Evolutionary conservation across 768 basidiomycete genomes (phyloP).

Genomic region (Sistotremastrum suecicum): DNA sequence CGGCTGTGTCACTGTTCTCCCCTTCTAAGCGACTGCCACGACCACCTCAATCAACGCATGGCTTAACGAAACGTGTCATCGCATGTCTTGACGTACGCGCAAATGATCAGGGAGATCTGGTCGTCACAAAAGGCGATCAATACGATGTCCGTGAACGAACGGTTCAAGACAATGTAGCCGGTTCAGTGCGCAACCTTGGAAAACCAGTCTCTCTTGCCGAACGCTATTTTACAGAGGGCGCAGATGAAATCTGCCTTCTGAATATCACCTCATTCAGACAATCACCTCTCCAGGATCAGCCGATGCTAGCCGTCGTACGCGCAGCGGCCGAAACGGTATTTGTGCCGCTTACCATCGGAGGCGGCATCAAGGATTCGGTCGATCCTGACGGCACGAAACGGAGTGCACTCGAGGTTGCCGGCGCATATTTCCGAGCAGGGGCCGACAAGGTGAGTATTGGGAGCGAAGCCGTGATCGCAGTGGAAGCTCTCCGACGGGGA

Average conservation of each 20-base stretch:
- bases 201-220: slow-evolving; percentile 88
- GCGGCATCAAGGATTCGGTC: slow-evolving; percentile 90
- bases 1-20: slow-evolving; percentile 9
- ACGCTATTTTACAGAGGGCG: slow-evolving; percentile 75
- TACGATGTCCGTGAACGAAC: slow-evolving; percentile 90
- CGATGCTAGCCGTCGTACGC: slow-evolving; percentile 93
- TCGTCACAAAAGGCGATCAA: slow-evolving; percentile 98
- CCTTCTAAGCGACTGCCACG: slow-evolving; percentile 22
- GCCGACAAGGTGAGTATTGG: slow-evolving; percentile 99
- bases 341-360: slow-evolving; percentile 96
- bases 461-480: slow-evolving; percentile 88
- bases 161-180: slow-evolving; percentile 34
- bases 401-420: slow-evolving; percentile 86
- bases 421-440: slow-evolving; percentile 90
- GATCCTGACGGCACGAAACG: slow-evolving; percentile 90
- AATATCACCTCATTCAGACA: slow-evolving; percentile 99
- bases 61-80: slow-evolving; percentile 85
- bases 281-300: slow-evolving; percentile 90
- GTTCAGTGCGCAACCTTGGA: slow-evolving; percentile 88
- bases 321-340: slow-evolving; percentile 82
- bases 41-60: slow-evolving; percentile 34
- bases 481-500: slow-evolving; percentile 45
- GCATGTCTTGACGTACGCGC: slow-evolving; percentile 97
- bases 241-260: slow-evolving; percentile 93
- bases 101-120: slow-evolving; percentile 91